Conservation (phyloP, 176 grass and related monocot genomes). For the Musa beccarii region DNA sequence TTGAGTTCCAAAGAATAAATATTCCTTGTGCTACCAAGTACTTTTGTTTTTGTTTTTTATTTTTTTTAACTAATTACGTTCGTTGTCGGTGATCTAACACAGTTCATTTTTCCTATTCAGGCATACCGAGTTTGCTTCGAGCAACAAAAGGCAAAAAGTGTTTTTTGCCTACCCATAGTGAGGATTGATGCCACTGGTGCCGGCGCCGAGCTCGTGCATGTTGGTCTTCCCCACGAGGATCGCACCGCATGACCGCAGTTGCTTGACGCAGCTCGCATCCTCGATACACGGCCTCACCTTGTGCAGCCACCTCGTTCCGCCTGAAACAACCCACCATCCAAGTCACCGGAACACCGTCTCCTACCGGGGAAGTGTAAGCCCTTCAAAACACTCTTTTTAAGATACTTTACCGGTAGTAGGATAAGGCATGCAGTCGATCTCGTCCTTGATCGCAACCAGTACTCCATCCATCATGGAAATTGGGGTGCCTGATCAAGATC, state of each 20-base stretch:
- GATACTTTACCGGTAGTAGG: slow-evolving; percentile 48
- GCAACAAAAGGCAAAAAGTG: not conserved
- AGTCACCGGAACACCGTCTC: not conserved
- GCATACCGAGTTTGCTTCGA: not conserved
- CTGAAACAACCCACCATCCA: slow-evolving; percentile 20
- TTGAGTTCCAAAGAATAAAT: too few relatives aligned
- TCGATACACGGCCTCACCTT: slow-evolving; percentile 32
- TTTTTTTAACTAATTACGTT: too few relatives aligned
- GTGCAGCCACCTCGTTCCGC: slow-evolving; percentile 68
- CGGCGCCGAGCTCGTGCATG: slow-evolving; percentile 95
- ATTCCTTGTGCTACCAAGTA: too few relatives aligned
- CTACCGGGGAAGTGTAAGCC: too few relatives aligned
- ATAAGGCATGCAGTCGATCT: slow-evolving; percentile 84
- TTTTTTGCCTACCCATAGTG: slow-evolving; percentile 30
- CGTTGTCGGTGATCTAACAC: too few relatives aligned
- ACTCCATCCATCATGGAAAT: slow-evolving; percentile 73
- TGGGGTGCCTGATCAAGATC: slow-evolving; percentile 33
- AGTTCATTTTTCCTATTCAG: too few relatives aligned
- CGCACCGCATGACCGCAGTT: slow-evolving; percentile 70
- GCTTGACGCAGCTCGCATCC: slow-evolving; percentile 68
- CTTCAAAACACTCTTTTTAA: too few relatives aligned
- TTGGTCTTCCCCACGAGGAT: slow-evolving; percentile 71
- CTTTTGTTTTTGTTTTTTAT: not conserved
- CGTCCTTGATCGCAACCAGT: slow-evolving; percentile 77
- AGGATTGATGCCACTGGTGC: slow-evolving; percentile 49